Percentiles rank a stretch among this genome's conserved stretches.
Evolutionary conservation across 352 stramenopile species (phyloP).

Genomic region (Globisporangium echinulatum): DNA sequence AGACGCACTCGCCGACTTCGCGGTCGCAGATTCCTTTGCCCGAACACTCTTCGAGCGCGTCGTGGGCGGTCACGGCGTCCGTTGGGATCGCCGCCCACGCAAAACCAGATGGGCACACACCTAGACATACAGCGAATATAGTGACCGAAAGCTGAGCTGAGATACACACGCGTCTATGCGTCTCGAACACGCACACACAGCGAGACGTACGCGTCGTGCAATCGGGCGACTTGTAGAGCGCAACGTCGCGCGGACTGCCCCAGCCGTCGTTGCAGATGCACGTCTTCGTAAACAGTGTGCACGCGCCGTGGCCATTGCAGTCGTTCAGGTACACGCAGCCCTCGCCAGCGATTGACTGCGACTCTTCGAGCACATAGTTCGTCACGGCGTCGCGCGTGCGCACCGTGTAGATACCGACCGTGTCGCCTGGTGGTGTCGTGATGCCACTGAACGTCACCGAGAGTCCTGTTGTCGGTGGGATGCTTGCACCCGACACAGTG

Average conservation of each 20-base stretch:
- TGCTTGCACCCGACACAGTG: conserved; percentile 22
- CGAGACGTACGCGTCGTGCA: conserved; percentile 57
- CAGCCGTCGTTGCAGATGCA: conserved; percentile 62
- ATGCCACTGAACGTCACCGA: conserved; percentile 38
- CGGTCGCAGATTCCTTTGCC: conserved; percentile 85
- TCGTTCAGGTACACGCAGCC: conserved; percentile 66
- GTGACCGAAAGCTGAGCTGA: background rate
- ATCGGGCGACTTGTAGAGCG: conserved; percentile 68
- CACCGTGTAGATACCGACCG: conserved; percentile 42
- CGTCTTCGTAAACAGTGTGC: conserved; percentile 54
- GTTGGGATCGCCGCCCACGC: conserved; percentile 51
- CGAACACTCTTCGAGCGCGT: conserved; percentile 73
- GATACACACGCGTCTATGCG: background rate
- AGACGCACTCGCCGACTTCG: conserved; percentile 58
- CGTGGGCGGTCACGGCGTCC: conserved; percentile 27
- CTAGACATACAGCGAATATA: conserved; percentile 11
- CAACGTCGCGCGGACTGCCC: conserved; percentile 58
- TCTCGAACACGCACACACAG: background rate
- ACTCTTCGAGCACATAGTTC: conserved; percentile 48
- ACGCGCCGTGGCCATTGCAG: conserved; percentile 80
- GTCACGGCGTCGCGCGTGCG: conserved; percentile 34
- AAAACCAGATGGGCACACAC: conserved; percentile 44
- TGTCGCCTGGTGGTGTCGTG: conserved; percentile 37
- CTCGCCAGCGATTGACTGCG: conserved; percentile 40
- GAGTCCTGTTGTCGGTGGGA: conserved; percentile 21